phyloP scores from a whole-genome alignment of 331 rosid species.

The Erythrophleum ivorense region DNA sequence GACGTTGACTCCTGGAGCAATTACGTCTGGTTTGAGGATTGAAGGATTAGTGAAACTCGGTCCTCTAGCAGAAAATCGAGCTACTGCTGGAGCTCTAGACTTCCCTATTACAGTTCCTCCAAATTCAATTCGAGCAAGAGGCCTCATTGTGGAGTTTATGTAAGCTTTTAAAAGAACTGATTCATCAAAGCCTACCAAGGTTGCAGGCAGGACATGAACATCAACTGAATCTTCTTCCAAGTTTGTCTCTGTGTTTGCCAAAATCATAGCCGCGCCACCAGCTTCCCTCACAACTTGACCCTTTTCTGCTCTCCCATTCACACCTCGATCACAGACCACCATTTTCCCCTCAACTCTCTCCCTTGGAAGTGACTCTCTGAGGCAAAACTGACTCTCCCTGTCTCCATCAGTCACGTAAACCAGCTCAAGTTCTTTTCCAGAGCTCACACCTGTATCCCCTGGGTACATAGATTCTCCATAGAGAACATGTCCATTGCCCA shows the following conservation, averaged over 20 bases:
- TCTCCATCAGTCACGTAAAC: constrained; percentile 63
- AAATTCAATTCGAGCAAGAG: constrained; percentile 70
- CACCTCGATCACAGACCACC: constrained; percentile 89
- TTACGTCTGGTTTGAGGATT: constrained; percentile 90
- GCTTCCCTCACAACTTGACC: constrained; percentile 91
- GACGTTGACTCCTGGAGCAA: constrained; percentile 97
- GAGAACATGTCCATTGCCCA: constrained; percentile 69
- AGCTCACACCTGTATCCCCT: constrained; percentile 41
- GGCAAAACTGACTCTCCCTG: constrained; percentile 72
- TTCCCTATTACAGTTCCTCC: constrained; percentile 80
- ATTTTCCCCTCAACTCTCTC: constrained; percentile 74
- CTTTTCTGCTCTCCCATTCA: constrained; percentile 89
- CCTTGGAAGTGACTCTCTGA: constrained; percentile 76
- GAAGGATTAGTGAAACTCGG: constrained; percentile 88
- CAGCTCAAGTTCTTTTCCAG: constrained; percentile 57
- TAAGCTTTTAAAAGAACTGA: constrained; percentile 65
- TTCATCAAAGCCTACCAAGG: constrained; percentile 80
- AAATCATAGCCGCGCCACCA: constrained; percentile 89
- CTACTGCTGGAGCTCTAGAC: constrained; percentile 81
- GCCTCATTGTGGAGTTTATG: constrained; percentile 69
- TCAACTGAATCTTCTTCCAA: constrained; percentile 90
- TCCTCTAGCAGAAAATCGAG: constrained; percentile 87
- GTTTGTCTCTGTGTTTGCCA: constrained; percentile 80
- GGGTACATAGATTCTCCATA: constrained; percentile 89
- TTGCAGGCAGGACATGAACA: constrained; percentile 94